phyloP scores from a whole-genome alignment of 108 stramenopile species.

The Schizochytrium sp. region DNA sequence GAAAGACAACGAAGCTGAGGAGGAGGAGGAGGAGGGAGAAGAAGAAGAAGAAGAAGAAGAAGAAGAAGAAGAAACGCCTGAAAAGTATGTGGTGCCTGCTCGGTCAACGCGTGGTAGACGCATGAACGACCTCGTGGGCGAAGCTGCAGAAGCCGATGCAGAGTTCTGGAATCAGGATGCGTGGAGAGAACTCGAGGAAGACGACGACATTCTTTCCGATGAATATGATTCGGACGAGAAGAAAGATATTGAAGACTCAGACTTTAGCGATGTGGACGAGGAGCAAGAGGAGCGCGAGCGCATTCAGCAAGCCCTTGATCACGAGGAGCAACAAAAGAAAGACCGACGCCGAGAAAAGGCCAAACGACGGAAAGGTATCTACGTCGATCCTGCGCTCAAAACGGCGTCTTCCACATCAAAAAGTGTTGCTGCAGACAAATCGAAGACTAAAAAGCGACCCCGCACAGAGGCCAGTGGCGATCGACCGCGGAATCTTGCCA shows the following conservation, averaged over 20 bases:
- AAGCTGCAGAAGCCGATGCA: conserved; percentile 40
- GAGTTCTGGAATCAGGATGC: conserved; percentile 44
- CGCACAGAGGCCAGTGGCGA: background rate
- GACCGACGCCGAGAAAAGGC: background rate
- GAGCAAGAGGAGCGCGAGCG: conserved; percentile 35
- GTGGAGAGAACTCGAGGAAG: conserved; percentile 34
- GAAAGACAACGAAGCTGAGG: background rate
- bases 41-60: background rate
- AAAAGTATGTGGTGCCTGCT: background rate
- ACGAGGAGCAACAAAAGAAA: background rate
- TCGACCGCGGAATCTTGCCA: conserved; percentile 23
- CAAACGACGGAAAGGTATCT: conserved; percentile 5
- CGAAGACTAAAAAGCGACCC: background rate
- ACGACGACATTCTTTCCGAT: conserved; percentile 21
- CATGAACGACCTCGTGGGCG: conserved; percentile 35
- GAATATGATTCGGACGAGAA: conserved; percentile 34
- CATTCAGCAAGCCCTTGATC: conserved; percentile 24
- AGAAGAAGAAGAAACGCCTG: background rate
- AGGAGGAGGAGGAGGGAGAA: background rate
- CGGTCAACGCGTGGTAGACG: conserved; percentile 34
- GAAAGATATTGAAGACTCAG: background rate
- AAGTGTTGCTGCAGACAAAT: too few relatives aligned
- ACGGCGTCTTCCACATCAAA: background rate
- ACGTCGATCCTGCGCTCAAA: background rate
- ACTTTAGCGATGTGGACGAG: conserved; percentile 15